phyloP scores from a whole-genome alignment of 768 basidiomycete species.

The Sarcodon sp. region DNA sequence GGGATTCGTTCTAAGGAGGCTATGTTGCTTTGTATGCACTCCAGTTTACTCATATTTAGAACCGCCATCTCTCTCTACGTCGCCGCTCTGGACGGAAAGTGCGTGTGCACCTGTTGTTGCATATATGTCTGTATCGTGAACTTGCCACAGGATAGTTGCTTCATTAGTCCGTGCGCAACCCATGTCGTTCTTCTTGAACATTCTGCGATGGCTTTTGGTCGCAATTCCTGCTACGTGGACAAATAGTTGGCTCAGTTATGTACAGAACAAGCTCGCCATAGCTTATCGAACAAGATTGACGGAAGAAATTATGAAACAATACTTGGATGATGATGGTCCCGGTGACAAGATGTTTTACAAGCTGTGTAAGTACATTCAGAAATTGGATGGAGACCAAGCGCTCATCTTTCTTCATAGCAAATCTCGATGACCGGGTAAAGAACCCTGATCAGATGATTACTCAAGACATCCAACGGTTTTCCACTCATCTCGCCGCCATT shows the following conservation, averaged over 20 bases:
- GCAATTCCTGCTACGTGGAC: conserved; percentile 92
- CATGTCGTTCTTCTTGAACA: conserved; percentile 68
- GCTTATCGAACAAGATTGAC: conserved; percentile 85
- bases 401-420: conserved; percentile 34
- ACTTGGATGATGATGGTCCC: conserved; percentile 64
- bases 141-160: conserved; percentile 67
- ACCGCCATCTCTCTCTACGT: conserved; percentile 92
- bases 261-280: conserved; percentile 87
- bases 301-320: conserved; percentile 66
- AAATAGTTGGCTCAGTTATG: conserved; percentile 84
- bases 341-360: conserved; percentile 89
- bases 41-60: conserved; percentile 75
- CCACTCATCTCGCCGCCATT: conserved; percentile 80
- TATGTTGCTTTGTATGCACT: conserved; percentile 76
- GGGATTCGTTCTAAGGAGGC: conserved; percentile 79
- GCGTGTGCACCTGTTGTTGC: conserved; percentile 2
- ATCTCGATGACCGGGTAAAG: conserved; percentile 91
- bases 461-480: conserved; percentile 90
- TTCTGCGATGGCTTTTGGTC: conserved; percentile 80
- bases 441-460: conserved; percentile 98
- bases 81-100: conserved; percentile 88
- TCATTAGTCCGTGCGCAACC: conserved; percentile 85
- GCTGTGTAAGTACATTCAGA: conserved; percentile 38
- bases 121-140: neutral
- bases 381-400: neutral